phyloP scores from a whole-genome alignment of 768 basidiomycete genomes.

The Xerocomus potaroensis region DNA sequence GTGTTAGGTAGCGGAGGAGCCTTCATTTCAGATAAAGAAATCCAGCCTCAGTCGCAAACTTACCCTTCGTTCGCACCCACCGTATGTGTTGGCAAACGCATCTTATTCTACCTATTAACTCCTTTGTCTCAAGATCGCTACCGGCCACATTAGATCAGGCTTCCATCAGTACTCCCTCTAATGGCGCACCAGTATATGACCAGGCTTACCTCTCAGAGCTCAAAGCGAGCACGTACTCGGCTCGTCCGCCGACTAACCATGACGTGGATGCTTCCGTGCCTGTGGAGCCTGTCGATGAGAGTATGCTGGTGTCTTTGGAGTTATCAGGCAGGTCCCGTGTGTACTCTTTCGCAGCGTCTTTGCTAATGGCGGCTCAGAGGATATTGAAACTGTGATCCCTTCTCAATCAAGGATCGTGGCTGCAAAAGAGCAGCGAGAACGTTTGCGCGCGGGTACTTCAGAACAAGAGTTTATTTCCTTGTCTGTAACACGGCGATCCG shows the following conservation, averaged over 20 bases:
- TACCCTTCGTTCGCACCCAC: constrained; percentile 50
- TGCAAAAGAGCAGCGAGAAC: constrained; percentile 74
- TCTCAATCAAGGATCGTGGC: constrained; percentile 66
- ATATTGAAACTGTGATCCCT: constrained; percentile 50
- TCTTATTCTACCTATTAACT: constrained; percentile 5
- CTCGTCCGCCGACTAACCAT: constrained; percentile 41
- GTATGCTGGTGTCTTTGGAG: constrained; percentile 31
- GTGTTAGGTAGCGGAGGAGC: constrained; percentile 51
- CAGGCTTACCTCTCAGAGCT: constrained; percentile 70
- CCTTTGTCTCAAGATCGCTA: constrained; percentile 29
- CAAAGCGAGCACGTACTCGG: constrained; percentile 68
- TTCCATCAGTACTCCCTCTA: constrained; percentile 41
- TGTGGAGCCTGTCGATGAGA: constrained; percentile 40
- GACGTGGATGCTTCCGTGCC: constrained; percentile 44
- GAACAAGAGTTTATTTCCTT: constrained; percentile 77
- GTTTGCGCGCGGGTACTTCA: constrained; percentile 48
- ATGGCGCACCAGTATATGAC: constrained; percentile 62
- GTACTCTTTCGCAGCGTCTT: background rate
- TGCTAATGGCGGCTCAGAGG: constrained; percentile 24
- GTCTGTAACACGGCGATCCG: constrained; percentile 54
- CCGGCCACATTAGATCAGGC: constrained; percentile 53
- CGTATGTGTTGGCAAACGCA: constrained; percentile 32
- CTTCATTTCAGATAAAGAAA: constrained; percentile 77
- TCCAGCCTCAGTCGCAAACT: constrained; percentile 69
- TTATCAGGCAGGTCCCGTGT: constrained; percentile 27